Evolutionary conservation across 1,284 basidiomycete genomes (phyloP).

Genomic region (Leucoagaricus sp.): DNA sequence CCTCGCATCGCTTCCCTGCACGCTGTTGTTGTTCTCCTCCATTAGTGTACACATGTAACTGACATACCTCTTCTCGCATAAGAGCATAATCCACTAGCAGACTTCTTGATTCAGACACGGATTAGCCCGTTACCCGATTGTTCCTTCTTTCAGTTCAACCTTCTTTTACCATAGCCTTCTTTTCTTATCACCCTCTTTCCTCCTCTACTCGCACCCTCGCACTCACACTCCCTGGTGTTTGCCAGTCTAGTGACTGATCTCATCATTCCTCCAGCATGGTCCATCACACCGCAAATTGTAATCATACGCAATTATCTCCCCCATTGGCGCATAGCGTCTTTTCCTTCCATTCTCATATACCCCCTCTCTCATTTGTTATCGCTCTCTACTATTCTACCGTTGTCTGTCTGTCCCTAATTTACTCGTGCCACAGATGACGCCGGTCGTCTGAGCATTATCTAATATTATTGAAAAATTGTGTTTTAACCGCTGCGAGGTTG

Average conservation of each 20-base stretch:
- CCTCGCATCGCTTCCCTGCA: background rate
- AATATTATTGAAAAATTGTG: conserved; percentile 12
- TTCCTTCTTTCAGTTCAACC: background rate
- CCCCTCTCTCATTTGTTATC: background rate
- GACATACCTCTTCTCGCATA: background rate
- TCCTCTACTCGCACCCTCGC: background rate
- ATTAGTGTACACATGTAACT: background rate
- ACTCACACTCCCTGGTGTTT: background rate
- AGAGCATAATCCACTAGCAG: conserved; percentile 5
- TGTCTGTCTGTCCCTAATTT: conserved; percentile 1
- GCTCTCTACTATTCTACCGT: conserved; percentile 3
- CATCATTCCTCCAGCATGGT: background rate
- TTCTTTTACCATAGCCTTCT: background rate
- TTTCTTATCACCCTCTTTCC: background rate
- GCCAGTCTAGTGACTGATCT: background rate
- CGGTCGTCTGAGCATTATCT: conserved; percentile 8
- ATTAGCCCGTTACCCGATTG: conserved; percentile 6
- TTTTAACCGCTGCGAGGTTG: background rate
- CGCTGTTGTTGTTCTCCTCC: background rate
- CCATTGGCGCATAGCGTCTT: conserved; percentile 6
- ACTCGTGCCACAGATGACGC: background rate
- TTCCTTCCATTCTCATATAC: background rate
- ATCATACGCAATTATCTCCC: conserved; percentile 5
- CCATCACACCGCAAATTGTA: conserved; percentile 12
- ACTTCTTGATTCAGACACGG: conserved; percentile 9